These are phyloP conservation scores for Venturia pyrina DNA, from an alignment of 2,329 filamentous ascomycete genomes.

Conservation along the genomic window DNA sequence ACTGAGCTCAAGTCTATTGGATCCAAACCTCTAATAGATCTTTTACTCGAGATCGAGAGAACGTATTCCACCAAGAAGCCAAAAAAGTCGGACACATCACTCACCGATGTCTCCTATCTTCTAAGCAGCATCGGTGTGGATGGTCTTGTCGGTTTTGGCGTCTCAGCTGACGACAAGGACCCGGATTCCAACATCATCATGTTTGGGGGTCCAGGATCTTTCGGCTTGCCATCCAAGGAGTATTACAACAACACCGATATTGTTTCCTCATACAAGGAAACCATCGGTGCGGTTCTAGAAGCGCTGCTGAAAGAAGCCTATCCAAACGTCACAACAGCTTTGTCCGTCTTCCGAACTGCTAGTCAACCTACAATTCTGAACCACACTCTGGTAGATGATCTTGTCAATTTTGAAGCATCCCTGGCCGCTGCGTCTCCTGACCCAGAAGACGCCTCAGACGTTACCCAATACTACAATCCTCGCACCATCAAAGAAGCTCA, in stretches of 20 bases:
- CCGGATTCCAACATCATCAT: constrained; percentile 43
- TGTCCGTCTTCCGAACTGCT: constrained; percentile 4
- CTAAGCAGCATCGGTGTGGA: constrained; percentile 38
- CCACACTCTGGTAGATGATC: constrained; percentile 23
- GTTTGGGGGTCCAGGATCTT: constrained; percentile 37
- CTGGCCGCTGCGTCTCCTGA: constrained; percentile 50
- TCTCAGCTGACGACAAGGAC: constrained; percentile 39
- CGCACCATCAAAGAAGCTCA: constrained; percentile 46
- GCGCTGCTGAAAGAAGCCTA: constrained; percentile 18
- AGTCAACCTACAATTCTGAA: constrained; percentile 3
- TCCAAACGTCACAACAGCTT: constrained; percentile 7
- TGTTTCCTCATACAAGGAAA: constrained; percentile 26
- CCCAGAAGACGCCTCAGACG: constrained; percentile 48
- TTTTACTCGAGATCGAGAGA: constrained; percentile 44
- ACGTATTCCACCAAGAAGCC: constrained; percentile 30
- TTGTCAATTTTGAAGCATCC: constrained; percentile 52
- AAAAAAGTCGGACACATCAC: constrained; percentile 6
- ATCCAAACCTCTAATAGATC: constrained; percentile 42
- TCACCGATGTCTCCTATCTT: constrained; percentile 38
- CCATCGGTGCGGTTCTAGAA: constrained; percentile 23
- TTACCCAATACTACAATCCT: constrained; percentile 58
- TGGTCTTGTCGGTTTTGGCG: constrained; percentile 19
- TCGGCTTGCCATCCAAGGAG: constrained; percentile 31
- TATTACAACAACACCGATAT: constrained; percentile 25
- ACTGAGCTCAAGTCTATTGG: constrained; percentile 45